A percentile compares a stretch with the other conserved stretches of the same genome.
Evolutionary conservation across 1,139 yeast genomes (phyloP).

Genomic region (Scheffersomyces illinoinensis): DNA sequence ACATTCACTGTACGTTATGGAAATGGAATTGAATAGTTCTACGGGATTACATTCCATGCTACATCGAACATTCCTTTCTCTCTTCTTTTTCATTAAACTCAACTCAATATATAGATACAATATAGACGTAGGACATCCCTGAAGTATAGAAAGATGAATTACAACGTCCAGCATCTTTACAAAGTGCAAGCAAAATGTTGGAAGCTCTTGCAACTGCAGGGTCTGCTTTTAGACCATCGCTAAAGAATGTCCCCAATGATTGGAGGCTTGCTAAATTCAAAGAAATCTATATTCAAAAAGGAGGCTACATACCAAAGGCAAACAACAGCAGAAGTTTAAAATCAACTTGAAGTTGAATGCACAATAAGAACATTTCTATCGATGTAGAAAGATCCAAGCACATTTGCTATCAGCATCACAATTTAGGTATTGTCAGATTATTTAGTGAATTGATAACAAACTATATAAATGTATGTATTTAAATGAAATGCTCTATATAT

Average conservation of each 20-base stretch:
- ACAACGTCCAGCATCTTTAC: neutral
- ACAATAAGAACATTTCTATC: neutral
- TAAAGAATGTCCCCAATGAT: conserved; percentile 32
- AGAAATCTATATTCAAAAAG: conserved; percentile 17
- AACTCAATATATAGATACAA: too few species aligned
- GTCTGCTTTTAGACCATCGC: conserved; percentile 43
- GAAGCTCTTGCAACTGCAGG: conserved; percentile 41
- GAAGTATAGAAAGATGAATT: neutral
- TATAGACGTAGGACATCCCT: neutral
- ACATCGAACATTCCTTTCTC: neutral
- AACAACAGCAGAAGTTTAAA: neutral
- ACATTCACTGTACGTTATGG: neutral
- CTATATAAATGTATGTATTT: neutral
- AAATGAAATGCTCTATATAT: neutral
- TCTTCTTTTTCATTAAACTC: neutral
- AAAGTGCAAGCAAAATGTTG: conserved; percentile 22
- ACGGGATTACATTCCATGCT: neutral
- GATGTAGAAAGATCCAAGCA: neutral
- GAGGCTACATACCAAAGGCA: neutral
- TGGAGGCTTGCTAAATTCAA: conserved; percentile 43
- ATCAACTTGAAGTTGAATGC: neutral
- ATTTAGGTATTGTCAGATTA: neutral
- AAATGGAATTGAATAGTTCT: neutral
- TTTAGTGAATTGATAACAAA: neutral
- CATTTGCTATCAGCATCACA: neutral